Evolutionary conservation across 192 early-diverging fungal species (phyloP).

Genomic region (Gonapodya prolifera): DNA sequence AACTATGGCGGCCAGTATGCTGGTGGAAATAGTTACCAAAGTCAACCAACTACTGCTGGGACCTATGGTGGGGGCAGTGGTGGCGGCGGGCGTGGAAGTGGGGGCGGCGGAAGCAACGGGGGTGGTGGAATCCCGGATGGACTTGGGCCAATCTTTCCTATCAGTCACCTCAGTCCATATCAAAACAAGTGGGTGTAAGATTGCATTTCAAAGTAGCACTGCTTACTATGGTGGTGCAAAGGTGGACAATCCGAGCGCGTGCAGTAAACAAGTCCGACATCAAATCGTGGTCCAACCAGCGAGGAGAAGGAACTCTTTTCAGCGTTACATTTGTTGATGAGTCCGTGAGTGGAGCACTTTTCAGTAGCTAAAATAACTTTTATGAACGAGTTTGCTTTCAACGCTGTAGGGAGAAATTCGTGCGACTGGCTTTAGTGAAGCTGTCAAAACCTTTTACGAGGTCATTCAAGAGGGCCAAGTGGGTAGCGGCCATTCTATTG

Average conservation of each 20-base stretch:
- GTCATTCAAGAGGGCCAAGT: constrained; percentile 65
- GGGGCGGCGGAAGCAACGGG: background rate
- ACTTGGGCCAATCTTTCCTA: constrained; percentile 32
- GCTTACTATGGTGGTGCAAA: constrained; percentile 13
- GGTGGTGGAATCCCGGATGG: background rate
- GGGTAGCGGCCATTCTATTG: background rate
- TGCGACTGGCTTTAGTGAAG: constrained; percentile 85
- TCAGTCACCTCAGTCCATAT: constrained; percentile 73
- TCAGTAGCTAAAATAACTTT: background rate
- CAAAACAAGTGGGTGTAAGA: constrained; percentile 50
- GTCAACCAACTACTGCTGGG: background rate
- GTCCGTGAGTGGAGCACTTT: constrained; percentile 38
- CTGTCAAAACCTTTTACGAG: constrained; percentile 62
- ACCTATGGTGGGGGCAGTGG: constrained; percentile 16
- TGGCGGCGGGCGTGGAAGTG: background rate
- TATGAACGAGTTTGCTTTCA: constrained; percentile 12
- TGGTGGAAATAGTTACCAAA: background rate
- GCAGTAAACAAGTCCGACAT: constrained; percentile 76
- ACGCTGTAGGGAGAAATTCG: constrained; percentile 71
- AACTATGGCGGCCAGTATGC: constrained; percentile 9
- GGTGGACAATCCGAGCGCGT: constrained; percentile 90
- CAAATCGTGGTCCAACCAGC: constrained; percentile 61
- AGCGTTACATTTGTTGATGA: constrained; percentile 78
- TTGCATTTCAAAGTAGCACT: background rate
- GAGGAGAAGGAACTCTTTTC: constrained; percentile 75